Percentiles rank a stretch among this genome's conserved stretches.
Evolutionary conservation across 1,139 yeast species (phyloP).

Genomic region (Hyphopichia pseudoburtonii): DNA sequence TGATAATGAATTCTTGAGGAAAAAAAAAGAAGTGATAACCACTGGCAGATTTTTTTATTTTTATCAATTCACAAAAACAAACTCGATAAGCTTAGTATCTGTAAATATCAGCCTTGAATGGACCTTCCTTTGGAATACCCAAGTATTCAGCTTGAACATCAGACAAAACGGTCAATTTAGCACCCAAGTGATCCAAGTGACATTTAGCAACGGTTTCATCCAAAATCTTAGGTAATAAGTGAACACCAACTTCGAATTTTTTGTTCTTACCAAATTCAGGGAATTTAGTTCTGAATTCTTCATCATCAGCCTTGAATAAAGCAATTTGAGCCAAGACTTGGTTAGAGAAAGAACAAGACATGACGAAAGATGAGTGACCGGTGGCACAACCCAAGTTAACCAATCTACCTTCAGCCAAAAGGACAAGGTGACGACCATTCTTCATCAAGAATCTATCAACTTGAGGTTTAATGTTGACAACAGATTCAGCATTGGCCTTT

Average conservation of each 20-base stretch:
- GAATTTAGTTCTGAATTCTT: conserved; percentile 73
- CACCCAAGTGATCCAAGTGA: conserved; percentile 96
- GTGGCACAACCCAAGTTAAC: conserved; percentile 99
- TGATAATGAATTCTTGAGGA: too few species aligned
- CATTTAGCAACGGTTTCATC: conserved; percentile 99
- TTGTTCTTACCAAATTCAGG: conserved; percentile 94
- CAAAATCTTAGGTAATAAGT: conserved; percentile 95
- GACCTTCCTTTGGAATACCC: conserved; percentile 92
- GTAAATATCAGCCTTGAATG: conserved; percentile 98
- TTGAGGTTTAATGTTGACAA: conserved; percentile 97
- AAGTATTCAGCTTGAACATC: conserved; percentile 91
- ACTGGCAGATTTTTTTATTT: conserved; percentile 13
- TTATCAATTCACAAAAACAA: conserved; percentile 3
- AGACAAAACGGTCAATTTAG: conserved; percentile 76
- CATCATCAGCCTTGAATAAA: conserved; percentile 87
- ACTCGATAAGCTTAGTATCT: conserved; percentile 65
- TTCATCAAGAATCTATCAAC: conserved; percentile 96
- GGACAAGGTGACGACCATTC: conserved; percentile 91
- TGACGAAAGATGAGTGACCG: conserved; percentile 98
- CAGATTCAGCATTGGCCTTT: conserved; percentile 85
- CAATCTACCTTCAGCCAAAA: conserved; percentile 99
- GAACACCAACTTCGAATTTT: conserved; percentile 90
- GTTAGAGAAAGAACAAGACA: conserved; percentile 99
- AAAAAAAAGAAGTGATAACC: conserved; percentile 10
- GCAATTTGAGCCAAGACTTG: conserved; percentile 99